Evolutionary conservation across 441 rosid genomes (phyloP), one percentile per base, ranked within the genome.

Genomic region (Breynia disticha): DNA sequence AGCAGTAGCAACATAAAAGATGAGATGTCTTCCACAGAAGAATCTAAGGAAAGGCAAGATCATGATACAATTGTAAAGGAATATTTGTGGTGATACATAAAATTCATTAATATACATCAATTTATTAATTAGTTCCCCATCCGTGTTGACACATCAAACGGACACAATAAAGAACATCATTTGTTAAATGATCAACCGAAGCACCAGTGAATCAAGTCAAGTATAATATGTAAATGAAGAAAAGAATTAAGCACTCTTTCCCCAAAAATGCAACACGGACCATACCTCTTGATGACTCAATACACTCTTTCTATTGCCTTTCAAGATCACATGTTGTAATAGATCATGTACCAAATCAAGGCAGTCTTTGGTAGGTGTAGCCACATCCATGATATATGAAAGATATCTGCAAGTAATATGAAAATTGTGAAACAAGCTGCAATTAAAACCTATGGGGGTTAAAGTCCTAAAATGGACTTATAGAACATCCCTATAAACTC

Each of bases 261-360:
- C 35, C 35, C 44, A 16, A 47, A 1, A n/a, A 24, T 61, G 52
- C 21, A 46, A 39, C 49, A 44, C 41, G 42, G 46, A 57, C n/a
- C n/a, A n/a, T 70, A 87, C 98, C 94, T 91, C 98, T 73, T 91
- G 98, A 71, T 83, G 94, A 72, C 98, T 91, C 71, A 88, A 65
- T 41, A 79, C 78, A 60, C 76, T 72, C 71, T 77, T 86, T 71
- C 75, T 70, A 63, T 81, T 74, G 57, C 77, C 79, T 70, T 84
- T 88, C 87, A 79, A 74, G 45, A 83, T 55, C 19, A 83, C 89
- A 7, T 95, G 95, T 58, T 61, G 65, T 49, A 91, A 70, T 59
- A 82, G 76, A 60, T 86, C 83, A 67, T 79, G 51, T 45, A 91
- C 77, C 67, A 88, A 61, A 46, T 67, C 79, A 59, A 91, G 89